Percentiles rank a stretch among this genome's conserved stretches.
Conservation (phyloP, 176 grass and related monocot species). For the Dactylis glomerata region DNA sequence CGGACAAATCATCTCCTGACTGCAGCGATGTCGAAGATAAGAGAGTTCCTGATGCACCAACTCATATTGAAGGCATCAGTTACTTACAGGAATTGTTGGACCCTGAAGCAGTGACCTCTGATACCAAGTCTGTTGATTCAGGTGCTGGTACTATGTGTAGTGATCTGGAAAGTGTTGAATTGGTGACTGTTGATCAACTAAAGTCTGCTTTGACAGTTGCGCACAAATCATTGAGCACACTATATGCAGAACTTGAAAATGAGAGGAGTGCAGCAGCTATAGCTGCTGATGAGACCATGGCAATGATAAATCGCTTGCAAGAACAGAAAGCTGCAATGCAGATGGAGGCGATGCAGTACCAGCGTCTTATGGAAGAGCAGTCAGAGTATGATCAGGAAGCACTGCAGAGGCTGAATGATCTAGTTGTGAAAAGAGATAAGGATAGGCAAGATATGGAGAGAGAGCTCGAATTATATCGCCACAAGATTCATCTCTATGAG, state of each 20-base stretch:
- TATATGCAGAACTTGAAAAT: conserved; percentile 90
- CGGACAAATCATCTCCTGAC: conserved; percentile 30
- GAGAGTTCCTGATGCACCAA: conserved; percentile 36
- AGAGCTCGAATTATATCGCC: conserved; percentile 57
- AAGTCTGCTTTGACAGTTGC: conserved; percentile 69
- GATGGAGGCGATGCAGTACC: conserved; percentile 99
- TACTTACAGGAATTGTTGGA: conserved; percentile 46
- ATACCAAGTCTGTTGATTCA: conserved; percentile 58
- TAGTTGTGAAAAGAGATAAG: conserved; percentile 88
- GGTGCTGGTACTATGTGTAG: conserved; percentile 39
- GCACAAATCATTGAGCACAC: conserved; percentile 55
- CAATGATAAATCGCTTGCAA: conserved; percentile 99
- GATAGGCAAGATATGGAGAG: conserved; percentile 92
- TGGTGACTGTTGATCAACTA: conserved; percentile 55
- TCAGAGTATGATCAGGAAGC: conserved; percentile 97
- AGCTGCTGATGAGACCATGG: conserved; percentile 94
- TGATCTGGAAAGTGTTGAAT: conserved; percentile 55
- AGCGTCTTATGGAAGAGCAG: conserved; percentile 96
- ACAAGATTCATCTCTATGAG: conserved; percentile 72
- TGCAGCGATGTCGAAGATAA: conserved; percentile 49
- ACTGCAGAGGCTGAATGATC: conserved; percentile 81
- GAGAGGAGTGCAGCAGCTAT: conserved; percentile 89
- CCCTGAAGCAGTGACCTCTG: conserved; percentile 41
- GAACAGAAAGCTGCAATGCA: conserved; percentile 99
- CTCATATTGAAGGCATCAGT: conserved; percentile 38